Evolutionary conservation across 495 filamentous ascomycete species (phyloP).

Genomic region (Lepraria neglecta): DNA sequence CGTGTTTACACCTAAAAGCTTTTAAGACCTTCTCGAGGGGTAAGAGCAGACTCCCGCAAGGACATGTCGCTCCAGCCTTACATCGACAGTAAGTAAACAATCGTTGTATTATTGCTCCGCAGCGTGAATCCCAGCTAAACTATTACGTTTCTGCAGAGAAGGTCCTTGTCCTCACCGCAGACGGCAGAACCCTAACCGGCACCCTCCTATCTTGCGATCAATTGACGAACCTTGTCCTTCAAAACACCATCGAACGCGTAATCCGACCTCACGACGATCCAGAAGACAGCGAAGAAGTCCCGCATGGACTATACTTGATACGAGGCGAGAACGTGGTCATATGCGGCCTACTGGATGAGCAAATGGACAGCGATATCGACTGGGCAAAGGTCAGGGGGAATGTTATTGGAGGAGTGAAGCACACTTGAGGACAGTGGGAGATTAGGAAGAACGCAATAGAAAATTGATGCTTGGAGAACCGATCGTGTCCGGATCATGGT

Average conservation of each 20-base stretch:
- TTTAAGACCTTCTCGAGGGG: not conserved
- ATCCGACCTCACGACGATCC: constrained; percentile 77
- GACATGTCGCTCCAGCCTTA: constrained; percentile 61
- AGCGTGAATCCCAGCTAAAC: not conserved
- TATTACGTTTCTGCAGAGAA: constrained; percentile 55
- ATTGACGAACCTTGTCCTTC: constrained; percentile 85
- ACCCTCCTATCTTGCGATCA: constrained; percentile 83
- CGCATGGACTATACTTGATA: constrained; percentile 84
- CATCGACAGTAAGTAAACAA: constrained; percentile 52
- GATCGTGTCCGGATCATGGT: not conserved
- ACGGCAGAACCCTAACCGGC: constrained; percentile 83
- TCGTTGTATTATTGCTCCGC: too few species aligned
- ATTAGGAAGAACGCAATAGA: not conserved
- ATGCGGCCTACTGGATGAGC: constrained; percentile 82
- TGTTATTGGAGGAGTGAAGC: constrained; percentile 77
- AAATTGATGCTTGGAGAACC: too few species aligned
- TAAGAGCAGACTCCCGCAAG: not conserved
- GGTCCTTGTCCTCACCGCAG: constrained; percentile 83
- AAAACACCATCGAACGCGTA: constrained; percentile 78
- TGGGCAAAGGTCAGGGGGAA: constrained; percentile 85
- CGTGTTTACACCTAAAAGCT: not conserved
- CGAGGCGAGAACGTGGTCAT: constrained; percentile 93
- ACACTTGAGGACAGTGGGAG: constrained; percentile 31
- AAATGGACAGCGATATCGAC: constrained; percentile 78
- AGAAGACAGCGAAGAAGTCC: constrained; percentile 72